Conservation (phyloP, 441 rosid species). For the Pelargonium myrrhifolium region DNA sequence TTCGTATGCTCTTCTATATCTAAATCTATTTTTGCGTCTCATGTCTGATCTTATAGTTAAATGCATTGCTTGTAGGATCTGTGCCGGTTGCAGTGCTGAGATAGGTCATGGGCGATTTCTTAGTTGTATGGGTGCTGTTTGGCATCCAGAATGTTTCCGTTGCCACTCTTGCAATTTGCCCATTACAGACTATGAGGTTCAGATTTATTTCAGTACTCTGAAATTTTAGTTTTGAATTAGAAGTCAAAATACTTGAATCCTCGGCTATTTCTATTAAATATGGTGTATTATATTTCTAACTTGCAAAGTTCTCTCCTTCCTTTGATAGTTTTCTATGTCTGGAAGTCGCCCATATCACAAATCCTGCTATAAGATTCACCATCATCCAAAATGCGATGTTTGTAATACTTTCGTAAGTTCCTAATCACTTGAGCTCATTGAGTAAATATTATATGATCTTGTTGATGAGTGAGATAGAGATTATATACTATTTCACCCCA, state of each 20-base stretch:
- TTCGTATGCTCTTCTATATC: not conserved
- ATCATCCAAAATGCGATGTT: constrained; percentile 88
- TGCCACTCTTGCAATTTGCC: constrained; percentile 75
- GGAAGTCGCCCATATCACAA: constrained; percentile 78
- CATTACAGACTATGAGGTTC: constrained; percentile 79
- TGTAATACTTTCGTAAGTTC: constrained; percentile 72
- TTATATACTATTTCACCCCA: too few relatives aligned
- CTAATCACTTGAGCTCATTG: not conserved
- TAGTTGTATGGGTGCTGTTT: constrained; percentile 76
- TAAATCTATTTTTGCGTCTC: constrained; percentile 12
- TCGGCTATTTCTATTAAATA: not conserved
- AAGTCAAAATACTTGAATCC: constrained; percentile 2
- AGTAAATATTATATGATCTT: not conserved
- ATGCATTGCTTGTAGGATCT: constrained; percentile 40
- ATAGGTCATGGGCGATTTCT: constrained; percentile 79
- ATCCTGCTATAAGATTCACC: constrained; percentile 66
- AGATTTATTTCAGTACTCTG: constrained; percentile 4
- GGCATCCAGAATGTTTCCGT: constrained; percentile 98
- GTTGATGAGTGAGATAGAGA: not conserved
- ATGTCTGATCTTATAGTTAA: not conserved
- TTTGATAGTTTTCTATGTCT: constrained; percentile 70
- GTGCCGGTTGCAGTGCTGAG: constrained; percentile 74
- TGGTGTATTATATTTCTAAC: constrained; percentile 19
- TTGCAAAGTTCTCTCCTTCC: constrained; percentile 9
- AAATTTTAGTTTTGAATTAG: constrained; percentile 5